These are phyloP conservation scores for Chenopodium berlandieri DNA, from an alignment of 148 eudicot species.

Conservation along the genomic window DNA sequence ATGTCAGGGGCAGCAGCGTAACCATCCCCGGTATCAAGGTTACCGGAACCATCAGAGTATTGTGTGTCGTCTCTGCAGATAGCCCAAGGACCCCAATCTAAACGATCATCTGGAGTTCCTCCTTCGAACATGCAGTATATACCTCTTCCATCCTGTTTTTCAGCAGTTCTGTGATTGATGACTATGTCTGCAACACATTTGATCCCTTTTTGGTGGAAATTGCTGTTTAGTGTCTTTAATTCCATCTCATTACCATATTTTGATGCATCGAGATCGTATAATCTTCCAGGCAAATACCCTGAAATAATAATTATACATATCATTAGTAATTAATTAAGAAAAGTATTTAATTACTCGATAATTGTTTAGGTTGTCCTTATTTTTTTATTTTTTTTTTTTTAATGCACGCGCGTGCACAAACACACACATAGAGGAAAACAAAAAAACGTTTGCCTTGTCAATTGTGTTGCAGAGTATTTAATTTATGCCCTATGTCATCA, in stretches of 20 bases:
- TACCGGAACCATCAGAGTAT: slow-evolving; percentile 63
- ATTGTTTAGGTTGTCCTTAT: no score
- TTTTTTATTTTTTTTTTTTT: no score
- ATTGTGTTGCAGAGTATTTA: no score
- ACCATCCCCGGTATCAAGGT: slow-evolving; percentile 53
- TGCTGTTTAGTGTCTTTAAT: slow-evolving; percentile 38
- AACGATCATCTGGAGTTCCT: slow-evolving; percentile 59
- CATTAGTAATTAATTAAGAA: background rate
- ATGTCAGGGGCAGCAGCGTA: slow-evolving; percentile 59
- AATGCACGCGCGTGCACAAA: no score
- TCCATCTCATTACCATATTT: slow-evolving; percentile 45
- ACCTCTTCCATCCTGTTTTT: slow-evolving; percentile 44
- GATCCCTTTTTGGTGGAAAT: slow-evolving; percentile 46
- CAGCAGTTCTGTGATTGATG: slow-evolving; percentile 46
- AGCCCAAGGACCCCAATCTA: slow-evolving; percentile 70
- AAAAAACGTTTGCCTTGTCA: no score
- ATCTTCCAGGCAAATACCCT: slow-evolving; percentile 75
- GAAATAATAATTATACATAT: background rate
- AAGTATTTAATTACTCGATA: no score
- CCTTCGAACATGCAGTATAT: slow-evolving; percentile 77
- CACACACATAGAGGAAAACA: no score
- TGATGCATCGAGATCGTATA: slow-evolving; percentile 62
- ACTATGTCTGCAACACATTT: slow-evolving; percentile 66
- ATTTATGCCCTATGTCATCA: no score
- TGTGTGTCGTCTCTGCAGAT: slow-evolving; percentile 49